Percentiles rank a stretch among this genome's conserved stretches.
These are phyloP conservation scores for Chlamydomonas reinhardtii DNA, from an alignment of 163 green algal species.

Conservation along the genomic window DNA sequence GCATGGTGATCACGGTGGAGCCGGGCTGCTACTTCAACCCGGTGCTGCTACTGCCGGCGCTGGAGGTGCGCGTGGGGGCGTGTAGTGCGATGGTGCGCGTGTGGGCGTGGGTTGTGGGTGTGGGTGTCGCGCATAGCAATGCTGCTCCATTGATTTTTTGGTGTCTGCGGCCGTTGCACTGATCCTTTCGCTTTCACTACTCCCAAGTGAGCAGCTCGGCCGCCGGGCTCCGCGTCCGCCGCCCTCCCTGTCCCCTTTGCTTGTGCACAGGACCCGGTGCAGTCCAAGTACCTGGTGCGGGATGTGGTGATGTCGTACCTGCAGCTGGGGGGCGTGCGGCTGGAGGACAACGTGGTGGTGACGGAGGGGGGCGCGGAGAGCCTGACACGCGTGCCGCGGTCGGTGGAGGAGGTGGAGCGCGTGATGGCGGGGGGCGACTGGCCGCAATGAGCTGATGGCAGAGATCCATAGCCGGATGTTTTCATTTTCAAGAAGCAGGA, in stretches of 20 bases:
- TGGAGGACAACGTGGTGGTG: conserved; percentile 92
- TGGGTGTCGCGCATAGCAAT: no score
- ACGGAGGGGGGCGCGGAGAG: conserved; percentile 61
- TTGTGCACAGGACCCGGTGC: conserved; percentile 55
- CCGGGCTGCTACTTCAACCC: conserved; percentile 94
- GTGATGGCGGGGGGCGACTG: conserved; percentile 84
- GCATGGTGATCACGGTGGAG: conserved; percentile 95
- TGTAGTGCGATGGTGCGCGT: neutral
- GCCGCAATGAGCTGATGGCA: no score
- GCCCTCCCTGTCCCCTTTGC: no score
- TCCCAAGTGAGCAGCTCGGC: no score
- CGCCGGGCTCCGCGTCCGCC: no score
- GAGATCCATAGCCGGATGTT: no score
- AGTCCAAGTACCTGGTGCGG: conserved; percentile 65
- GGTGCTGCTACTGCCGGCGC: conserved; percentile 59
- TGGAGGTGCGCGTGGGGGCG: conserved; percentile 52
- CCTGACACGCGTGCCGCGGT: conserved; percentile 86
- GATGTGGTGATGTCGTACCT: conserved; percentile 55
- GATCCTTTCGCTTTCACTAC: no score
- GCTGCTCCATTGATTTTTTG: no score
- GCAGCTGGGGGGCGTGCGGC: conserved; percentile 77
- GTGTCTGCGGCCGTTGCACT: no score
- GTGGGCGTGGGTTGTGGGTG: neutral
- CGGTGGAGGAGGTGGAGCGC: conserved; percentile 84
- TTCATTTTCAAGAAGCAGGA: no score